phyloP scores from a whole-genome alignment of 1,139 yeast species.

The Williopsis jadinii region DNA sequence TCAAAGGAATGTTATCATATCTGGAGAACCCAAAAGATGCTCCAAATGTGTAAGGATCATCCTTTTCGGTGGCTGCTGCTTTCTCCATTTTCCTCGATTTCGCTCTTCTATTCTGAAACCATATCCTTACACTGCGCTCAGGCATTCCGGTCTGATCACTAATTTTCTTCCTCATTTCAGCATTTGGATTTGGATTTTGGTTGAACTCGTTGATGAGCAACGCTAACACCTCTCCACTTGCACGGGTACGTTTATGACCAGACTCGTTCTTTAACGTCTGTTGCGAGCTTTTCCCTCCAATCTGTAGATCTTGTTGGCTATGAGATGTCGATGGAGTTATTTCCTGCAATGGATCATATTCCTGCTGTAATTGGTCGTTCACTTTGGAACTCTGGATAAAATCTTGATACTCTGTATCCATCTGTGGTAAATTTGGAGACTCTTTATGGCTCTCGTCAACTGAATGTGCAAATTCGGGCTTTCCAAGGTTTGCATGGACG shows the following conservation, averaged over 20 bases:
- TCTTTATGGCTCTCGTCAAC: too few species aligned
- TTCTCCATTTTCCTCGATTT: constrained; percentile 54
- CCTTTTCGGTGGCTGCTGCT: constrained; percentile 36
- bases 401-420: too few species aligned
- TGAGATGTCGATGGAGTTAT: neutral
- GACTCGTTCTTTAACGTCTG: constrained; percentile 3
- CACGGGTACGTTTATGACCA: constrained; percentile 43
- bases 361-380: constrained; percentile 1
- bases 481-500: neutral
- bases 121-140: constrained; percentile 85
- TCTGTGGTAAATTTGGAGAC: too few species aligned
- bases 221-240: constrained; percentile 78
- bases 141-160: constrained; percentile 78
- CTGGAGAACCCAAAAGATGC: constrained; percentile 13
- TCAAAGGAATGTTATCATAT: constrained; percentile 41
- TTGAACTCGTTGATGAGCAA: constrained; percentile 65
- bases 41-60: constrained; percentile 9
- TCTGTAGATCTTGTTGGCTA: neutral
- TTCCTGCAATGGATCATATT: neutral
- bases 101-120: constrained; percentile 93
- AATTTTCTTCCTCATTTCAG: constrained; percentile 62
- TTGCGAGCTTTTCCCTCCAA: constrained; percentile 1
- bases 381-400: neutral
- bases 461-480: neutral
- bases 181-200: constrained; percentile 62